These are phyloP conservation scores for Coniochaeta ligniaria DNA, from an alignment of 2,329 filamentous ascomycete species.

Conservation along the genomic window DNA sequence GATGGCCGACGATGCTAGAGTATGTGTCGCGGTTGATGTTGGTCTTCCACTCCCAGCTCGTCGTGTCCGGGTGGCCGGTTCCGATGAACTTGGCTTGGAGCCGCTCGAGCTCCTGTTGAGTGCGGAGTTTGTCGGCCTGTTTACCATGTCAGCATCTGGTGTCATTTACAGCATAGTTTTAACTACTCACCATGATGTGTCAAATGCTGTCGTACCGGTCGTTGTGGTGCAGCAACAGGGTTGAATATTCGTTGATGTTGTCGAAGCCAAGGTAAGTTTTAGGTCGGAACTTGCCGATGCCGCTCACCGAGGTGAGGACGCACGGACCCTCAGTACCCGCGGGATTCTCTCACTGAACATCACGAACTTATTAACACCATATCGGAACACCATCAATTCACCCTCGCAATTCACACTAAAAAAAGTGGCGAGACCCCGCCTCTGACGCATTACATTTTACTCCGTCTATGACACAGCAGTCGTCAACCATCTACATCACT, in stretches of 20 bases:
- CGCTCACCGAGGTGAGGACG: background rate
- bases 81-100: slow-evolving; percentile 94
- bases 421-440: too few species aligned
- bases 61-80: slow-evolving; percentile 93
- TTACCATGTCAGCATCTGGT: background rate
- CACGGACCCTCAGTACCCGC: background rate
- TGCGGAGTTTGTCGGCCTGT: slow-evolving; percentile 94
- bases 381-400: too few species aligned
- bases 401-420: too few species aligned
- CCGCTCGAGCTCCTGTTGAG: slow-evolving; percentile 93
- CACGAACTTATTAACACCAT: background rate
- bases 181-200: slow-evolving; percentile 10
- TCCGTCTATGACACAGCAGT: background rate
- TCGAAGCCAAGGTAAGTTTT: background rate
- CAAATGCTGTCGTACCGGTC: background rate
- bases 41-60: slow-evolving; percentile 93
- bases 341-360: background rate
- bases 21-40: slow-evolving; percentile 95
- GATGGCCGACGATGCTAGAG: slow-evolving; percentile 82
- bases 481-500: background rate
- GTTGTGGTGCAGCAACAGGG: too few species aligned
- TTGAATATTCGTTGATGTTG: too few species aligned
- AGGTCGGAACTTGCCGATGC: background rate
- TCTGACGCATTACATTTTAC: background rate
- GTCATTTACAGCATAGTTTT: too few species aligned